phyloP scores from a whole-genome alignment of 2,329 filamentous ascomycete genomes.

The Arthrinium puccinioides region DNA sequence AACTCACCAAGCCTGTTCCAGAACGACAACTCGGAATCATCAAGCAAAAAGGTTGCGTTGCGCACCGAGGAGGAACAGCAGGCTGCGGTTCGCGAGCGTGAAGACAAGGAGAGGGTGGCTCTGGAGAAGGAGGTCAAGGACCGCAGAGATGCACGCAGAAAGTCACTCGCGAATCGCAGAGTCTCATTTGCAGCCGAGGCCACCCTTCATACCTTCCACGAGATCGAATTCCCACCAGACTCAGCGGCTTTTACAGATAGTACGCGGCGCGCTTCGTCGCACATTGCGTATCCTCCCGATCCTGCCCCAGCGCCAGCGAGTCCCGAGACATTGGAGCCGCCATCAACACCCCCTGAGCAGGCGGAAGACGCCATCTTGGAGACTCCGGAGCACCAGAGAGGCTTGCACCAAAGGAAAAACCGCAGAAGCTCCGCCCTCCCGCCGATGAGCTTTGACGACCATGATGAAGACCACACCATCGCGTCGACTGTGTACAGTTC shows the following conservation, averaged over 20 bases:
- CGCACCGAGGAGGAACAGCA: slow-evolving; percentile 66
- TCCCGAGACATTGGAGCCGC: slow-evolving; percentile 45
- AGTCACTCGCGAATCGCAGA: slow-evolving; percentile 85
- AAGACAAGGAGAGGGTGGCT: slow-evolving; percentile 55
- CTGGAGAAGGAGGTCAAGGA: slow-evolving; percentile 58
- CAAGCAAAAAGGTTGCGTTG: slow-evolving; percentile 53
- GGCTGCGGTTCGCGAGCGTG: slow-evolving; percentile 60
- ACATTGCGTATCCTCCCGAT: slow-evolving; percentile 27
- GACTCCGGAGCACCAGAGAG: slow-evolving; percentile 58
- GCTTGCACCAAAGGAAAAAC: slow-evolving; percentile 53
- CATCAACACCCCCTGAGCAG: slow-evolving; percentile 56
- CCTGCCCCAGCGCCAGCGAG: slow-evolving; percentile 16
- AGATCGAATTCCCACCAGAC: slow-evolving; percentile 82
- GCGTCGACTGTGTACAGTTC: slow-evolving; percentile 77
- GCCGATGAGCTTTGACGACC: slow-evolving; percentile 56
- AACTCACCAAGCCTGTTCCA: slow-evolving; percentile 39
- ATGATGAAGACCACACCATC: slow-evolving; percentile 58
- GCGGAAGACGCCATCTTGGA: slow-evolving; percentile 48
- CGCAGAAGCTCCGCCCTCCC: slow-evolving; percentile 62
- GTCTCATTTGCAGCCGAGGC: slow-evolving; percentile 97
- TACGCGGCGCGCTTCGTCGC: slow-evolving; percentile 64
- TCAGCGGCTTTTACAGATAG: slow-evolving; percentile 75
- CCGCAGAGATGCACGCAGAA: slow-evolving; percentile 79
- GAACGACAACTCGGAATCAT: slow-evolving; percentile 21
- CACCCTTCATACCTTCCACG: slow-evolving; percentile 94